These are phyloP conservation scores for Talaromyces islandicus DNA, from an alignment of 2,329 filamentous ascomycete genomes.

Conservation along the genomic window DNA sequence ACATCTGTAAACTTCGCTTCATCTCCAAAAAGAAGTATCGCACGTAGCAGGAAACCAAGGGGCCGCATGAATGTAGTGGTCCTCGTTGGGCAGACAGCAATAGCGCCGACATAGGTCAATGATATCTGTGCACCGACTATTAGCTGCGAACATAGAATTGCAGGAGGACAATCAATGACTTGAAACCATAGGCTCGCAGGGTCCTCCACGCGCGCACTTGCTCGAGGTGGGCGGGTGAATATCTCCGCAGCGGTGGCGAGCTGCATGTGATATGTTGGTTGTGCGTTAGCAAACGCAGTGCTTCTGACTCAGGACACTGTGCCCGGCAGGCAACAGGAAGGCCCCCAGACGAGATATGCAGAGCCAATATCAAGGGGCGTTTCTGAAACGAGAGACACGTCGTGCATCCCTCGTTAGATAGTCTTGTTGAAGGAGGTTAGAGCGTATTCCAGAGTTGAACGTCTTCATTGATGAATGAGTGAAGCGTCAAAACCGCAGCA, in stretches of 20 bases:
- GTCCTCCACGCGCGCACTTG: not conserved
- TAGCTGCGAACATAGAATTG: not conserved
- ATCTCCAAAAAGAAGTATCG: not conserved
- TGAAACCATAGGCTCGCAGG: not conserved
- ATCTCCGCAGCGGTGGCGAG: not conserved
- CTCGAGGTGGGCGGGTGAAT: not conserved
- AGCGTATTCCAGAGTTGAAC: not conserved
- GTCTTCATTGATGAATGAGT: not conserved
- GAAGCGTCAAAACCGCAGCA: not conserved
- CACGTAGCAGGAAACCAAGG: not conserved
- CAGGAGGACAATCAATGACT: not conserved
- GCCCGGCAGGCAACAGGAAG: not conserved
- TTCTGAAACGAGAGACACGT: not conserved
- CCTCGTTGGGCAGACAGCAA: not conserved
- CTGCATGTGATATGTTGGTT: not conserved
- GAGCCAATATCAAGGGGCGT: not conserved
- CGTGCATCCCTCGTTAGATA: not conserved
- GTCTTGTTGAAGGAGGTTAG: not conserved
- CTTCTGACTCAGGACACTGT: not conserved
- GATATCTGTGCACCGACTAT: not conserved
- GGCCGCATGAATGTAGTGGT: not conserved
- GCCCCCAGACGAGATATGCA: not conserved
- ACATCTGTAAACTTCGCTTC: not conserved
- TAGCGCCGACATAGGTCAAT: not conserved
- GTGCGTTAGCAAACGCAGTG: not conserved